Conservation (phyloP, 2,329 filamentous ascomycete species). For the Microdochium paspali region DNA sequence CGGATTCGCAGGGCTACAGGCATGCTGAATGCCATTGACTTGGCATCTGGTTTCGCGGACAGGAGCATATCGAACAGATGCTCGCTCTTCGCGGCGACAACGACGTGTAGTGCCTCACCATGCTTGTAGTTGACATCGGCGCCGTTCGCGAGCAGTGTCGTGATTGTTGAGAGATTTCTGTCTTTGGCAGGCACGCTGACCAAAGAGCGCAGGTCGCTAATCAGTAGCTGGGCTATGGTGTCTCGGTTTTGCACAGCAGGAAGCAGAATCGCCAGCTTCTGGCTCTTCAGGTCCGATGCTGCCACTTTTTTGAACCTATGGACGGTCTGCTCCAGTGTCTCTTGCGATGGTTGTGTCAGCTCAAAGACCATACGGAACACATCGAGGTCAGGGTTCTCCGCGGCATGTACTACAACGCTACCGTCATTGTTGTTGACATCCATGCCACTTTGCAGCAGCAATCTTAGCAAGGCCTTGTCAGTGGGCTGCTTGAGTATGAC, state of each 20-base stretch:
- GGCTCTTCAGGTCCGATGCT: conserved; percentile 33
- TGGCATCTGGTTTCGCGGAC: conserved; percentile 24
- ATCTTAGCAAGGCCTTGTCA: conserved; percentile 37
- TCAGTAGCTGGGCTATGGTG: conserved; percentile 31
- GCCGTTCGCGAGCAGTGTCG: conserved; percentile 36
- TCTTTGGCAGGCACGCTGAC: conserved; percentile 25
- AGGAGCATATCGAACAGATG: conserved; percentile 41
- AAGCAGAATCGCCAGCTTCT: conserved; percentile 39
- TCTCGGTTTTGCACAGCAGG: conserved; percentile 31
- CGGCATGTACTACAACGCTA: conserved; percentile 24
- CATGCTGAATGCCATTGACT: conserved; percentile 38
- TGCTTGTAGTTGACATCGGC: conserved; percentile 46
- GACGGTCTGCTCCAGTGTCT: conserved; percentile 33
- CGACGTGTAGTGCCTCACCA: conserved; percentile 38
- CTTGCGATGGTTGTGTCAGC: conserved; percentile 31
- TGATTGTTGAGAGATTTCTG: conserved; percentile 32
- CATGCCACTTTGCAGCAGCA: conserved; percentile 40
- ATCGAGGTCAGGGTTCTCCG: conserved; percentile 34
- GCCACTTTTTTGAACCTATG: conserved; percentile 31
- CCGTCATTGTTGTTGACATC: conserved; percentile 42
- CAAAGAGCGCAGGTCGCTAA: conserved; percentile 39
- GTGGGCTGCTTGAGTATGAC: conserved; percentile 33
- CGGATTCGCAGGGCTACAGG: conserved; percentile 41
- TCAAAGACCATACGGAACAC: conserved; percentile 37
- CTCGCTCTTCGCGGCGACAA: conserved; percentile 34